phyloP scores from a whole-genome alignment of 805 yeast genomes.

The Pichia kluyveri region DNA sequence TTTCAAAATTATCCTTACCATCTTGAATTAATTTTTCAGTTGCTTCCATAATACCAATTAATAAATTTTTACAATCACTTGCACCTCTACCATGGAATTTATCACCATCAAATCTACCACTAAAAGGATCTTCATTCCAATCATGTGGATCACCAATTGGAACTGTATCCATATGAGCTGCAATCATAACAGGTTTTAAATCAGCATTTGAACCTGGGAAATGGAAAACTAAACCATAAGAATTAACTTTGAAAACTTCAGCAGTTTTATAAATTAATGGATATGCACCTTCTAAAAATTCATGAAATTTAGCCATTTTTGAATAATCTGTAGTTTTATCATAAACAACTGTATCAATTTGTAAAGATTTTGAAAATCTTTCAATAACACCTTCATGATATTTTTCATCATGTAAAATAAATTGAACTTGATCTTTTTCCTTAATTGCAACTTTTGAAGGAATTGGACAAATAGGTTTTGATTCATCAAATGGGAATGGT shows the following conservation, averaged over 20 bases:
- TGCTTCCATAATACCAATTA: conserved; percentile 60
- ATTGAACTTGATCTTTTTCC: conserved; percentile 10
- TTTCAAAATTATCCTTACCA: conserved; percentile 41
- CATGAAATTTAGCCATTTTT: conserved; percentile 17
- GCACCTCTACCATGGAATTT: conserved; percentile 72
- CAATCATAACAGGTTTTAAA: conserved; percentile 56
- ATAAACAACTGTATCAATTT: conserved; percentile 40
- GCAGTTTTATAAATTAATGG: conserved; percentile 31
- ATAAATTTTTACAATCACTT: conserved; percentile 62
- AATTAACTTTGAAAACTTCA: conserved; percentile 45
- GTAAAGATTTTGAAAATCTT: conserved; percentile 40
- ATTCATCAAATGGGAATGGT: neutral
- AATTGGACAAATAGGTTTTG: conserved; percentile 16
- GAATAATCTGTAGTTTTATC: conserved; percentile 15
- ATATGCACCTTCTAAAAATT: conserved; percentile 9
- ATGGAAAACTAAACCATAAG: conserved; percentile 56
- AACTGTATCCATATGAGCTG: conserved; percentile 78
- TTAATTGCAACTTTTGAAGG: conserved; percentile 15
- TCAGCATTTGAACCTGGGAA: conserved; percentile 45
- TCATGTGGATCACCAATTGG: conserved; percentile 51
- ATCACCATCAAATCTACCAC: conserved; percentile 58
- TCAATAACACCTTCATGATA: conserved; percentile 30
- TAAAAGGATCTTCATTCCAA: conserved; percentile 64
- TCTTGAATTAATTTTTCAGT: conserved; percentile 42
- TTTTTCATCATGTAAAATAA: conserved; percentile 26